phyloP scores from a whole-genome alignment of 2,329 filamentous ascomycete genomes.

The Microsporum audouinii region DNA sequence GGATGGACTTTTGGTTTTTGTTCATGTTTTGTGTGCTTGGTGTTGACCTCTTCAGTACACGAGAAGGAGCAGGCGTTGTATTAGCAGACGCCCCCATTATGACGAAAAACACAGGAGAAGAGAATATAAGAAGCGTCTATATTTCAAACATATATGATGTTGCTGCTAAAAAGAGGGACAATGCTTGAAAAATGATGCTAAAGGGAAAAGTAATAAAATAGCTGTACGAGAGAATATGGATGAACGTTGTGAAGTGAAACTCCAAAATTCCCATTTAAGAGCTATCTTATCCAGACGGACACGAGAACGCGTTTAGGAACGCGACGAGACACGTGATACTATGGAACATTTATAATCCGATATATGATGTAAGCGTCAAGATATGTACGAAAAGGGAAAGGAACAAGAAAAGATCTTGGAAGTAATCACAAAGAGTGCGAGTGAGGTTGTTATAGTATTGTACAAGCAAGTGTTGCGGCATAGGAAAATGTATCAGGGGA shows the following conservation, averaged over 20 bases:
- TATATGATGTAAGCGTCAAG: background rate
- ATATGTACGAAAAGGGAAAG: background rate
- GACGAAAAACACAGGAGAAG: background rate
- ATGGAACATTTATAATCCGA: background rate
- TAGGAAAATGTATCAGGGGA: background rate
- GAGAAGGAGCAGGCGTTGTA: slow-evolving; percentile 5
- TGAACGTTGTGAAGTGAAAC: background rate
- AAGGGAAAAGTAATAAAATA: background rate
- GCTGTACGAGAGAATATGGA: background rate
- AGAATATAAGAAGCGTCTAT: background rate
- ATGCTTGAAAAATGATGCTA: background rate
- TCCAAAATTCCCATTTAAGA: background rate
- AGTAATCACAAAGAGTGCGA: background rate
- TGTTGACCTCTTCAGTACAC: slow-evolving; percentile 20
- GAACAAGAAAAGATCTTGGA: background rate
- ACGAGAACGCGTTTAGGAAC: background rate
- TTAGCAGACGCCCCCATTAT: background rate
- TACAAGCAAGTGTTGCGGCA: background rate
- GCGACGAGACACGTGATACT: background rate
- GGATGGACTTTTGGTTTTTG: slow-evolving; percentile 59
- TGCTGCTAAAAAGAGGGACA: background rate
- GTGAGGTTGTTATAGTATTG: background rate
- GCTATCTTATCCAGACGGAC: background rate
- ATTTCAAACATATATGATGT: background rate
- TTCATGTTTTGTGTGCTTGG: slow-evolving; percentile 39